Evolutionary conservation across 2,329 filamentous ascomycete species (phyloP), one percentile per base, ranked within the genome.

Genomic region (Aspergillus sp.): DNA sequence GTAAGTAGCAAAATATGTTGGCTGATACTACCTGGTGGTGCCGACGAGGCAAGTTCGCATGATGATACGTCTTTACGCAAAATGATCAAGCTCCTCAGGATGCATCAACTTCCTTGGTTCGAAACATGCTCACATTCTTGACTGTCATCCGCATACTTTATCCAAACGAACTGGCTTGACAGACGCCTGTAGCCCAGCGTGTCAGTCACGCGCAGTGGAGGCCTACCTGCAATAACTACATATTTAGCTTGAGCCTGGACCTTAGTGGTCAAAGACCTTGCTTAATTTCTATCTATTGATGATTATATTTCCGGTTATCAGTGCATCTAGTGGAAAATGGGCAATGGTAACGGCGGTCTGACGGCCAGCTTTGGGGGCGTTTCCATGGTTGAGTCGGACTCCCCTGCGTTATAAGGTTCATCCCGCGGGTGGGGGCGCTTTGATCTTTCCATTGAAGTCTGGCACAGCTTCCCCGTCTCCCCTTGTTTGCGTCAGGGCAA

Each of bases 351-450:
- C 23, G 32, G 45, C 21, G 45, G 45, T 25, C 23, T 50, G 47
- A 30, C 19, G 23, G 47, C 25, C 25, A 10, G 25, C 47, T 50
- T 28, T 28, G 25, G 25, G 25, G 25, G 47, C 5, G 47, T 50
- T 50, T 32, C 47, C 47, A 28, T 50, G 47, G 47, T 50, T 32
- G 47, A 50, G 47, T 45, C n/a, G 30, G 25, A 45, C 53, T 32
- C 21, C 43, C 39, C 53, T 39, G 41, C 28, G 43, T 43, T 43
- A 55, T 55, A 55, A 55, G 53, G 53, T 55, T 55, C 25, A 55
- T 55, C 53, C 53, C 53, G 53, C 53, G 21, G 41, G 53, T 55
- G 53, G 53, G 53, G 53, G 53, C 53, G 53, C 47, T 23, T 59
- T 50, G 21, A 38, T 47, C 43, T 21, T 6, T 17, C 4, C 4